A percentile compares a stretch with the other conserved stretches of the same genome.
Evolutionary conservation across 169 alveolate genomes (phyloP).

Genomic region (Perkinsus marinus): DNA sequence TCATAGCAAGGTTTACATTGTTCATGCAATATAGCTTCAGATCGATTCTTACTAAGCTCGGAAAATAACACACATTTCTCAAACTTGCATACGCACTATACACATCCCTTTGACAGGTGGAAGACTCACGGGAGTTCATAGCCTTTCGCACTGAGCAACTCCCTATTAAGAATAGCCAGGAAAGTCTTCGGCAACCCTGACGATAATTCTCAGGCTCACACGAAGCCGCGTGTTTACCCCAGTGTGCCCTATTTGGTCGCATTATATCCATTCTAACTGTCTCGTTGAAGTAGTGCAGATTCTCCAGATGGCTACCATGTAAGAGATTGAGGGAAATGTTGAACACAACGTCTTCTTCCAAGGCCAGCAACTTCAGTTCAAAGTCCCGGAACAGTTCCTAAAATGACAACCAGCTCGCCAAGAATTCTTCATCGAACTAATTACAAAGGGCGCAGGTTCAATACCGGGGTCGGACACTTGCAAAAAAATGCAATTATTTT

Average conservation of each 20-base stretch:
- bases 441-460: too few species aligned
- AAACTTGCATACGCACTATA: too few species aligned
- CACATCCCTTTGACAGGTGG: too few species aligned
- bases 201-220: not conserved
- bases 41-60: too few species aligned
- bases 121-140: not conserved
- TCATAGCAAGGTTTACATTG: too few species aligned
- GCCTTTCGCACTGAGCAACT: not conserved
- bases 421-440: not conserved
- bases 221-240: not conserved
- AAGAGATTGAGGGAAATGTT: not conserved
- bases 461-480: too few species aligned
- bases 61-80: too few species aligned
- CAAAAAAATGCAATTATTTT: too few species aligned
- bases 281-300: not conserved
- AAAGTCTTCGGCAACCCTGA: not conserved
- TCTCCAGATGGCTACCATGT: not conserved
- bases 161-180: not conserved
- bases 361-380: slow-evolving; percentile 1
- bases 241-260: not conserved
- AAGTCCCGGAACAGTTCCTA: slow-evolving; percentile 1
- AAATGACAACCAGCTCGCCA: not conserved
- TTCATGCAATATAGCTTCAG: too few species aligned
- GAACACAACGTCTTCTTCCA: not conserved
- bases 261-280: not conserved